Evolutionary conservation across 208 protist genomes (phyloP), one percentile per base, ranked within the genome.

Genomic region (Leishmania mexicana): DNA sequence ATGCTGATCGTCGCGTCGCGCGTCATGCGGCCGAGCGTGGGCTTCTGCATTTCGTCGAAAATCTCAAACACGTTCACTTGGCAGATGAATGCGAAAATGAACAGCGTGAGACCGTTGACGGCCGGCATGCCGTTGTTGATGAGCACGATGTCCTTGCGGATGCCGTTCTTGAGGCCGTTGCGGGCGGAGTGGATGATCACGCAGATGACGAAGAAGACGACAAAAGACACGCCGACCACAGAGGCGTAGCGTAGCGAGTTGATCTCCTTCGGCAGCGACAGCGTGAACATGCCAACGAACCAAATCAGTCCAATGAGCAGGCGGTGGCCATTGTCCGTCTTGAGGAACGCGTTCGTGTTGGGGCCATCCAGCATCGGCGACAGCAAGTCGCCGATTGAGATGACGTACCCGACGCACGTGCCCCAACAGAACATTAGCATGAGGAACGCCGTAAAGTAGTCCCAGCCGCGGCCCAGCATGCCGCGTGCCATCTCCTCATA

Each of bases 371-470:
- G 77, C 68, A 96, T 76, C 6, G 93, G 87, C 35, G 82, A 84
- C 24, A 97, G 83, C 75, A 97, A 64, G 76, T 95, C 90, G 17
- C 90, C 87, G 17, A 94, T 83, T 3, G 92, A 91, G 65, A 96
- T 95, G 81, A 96, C 88, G 85, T 97, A 98, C 78, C 83, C 89
- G 47, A 98, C 87, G 47, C 88, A 94, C 21, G 86, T 88, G 58
- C 95, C 95, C 84, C 88, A 97, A 84, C 92, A 98, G 72, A 96
- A 93, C 38, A 96, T 81, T 31, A 94, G 90, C 87, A 96, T 95
- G 40, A 95, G 76, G 51, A 92, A 87, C 21, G 89, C 92, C 10
- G 88, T 83, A 79, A 96, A 91, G 83, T 93, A 93, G 79, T 96
- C 93, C 83, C 84, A 90, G 47, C 89, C 87, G 15, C 76, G 79